Conservation (phyloP, 495 filamentous ascomycete genomes). For the Penicillium taxi region DNA sequence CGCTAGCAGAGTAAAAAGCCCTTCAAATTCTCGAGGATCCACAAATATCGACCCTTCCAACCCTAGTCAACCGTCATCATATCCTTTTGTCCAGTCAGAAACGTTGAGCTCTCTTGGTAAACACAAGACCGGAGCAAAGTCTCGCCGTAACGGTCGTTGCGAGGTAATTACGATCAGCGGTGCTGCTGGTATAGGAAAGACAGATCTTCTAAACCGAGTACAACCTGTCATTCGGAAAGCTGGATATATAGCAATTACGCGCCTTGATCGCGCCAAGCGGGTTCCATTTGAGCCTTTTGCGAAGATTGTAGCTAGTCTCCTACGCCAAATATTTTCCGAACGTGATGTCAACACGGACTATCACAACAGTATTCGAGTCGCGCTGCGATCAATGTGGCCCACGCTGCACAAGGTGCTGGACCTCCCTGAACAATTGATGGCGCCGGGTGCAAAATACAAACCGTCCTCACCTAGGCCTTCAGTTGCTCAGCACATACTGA, state of each 20-base stretch:
- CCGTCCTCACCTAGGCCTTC: conserved; percentile 25
- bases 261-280: conserved; percentile 73
- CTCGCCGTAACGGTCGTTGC: conserved; percentile 58
- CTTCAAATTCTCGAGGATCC: conserved; percentile 32
- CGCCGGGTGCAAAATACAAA: conserved; percentile 33
- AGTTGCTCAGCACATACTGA: conserved; percentile 24
- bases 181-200: conserved; percentile 73
- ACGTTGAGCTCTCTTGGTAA: conserved; percentile 27
- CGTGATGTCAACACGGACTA: conserved; percentile 76
- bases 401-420: conserved; percentile 68
- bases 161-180: conserved; percentile 75
- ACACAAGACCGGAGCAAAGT: conserved; percentile 44
- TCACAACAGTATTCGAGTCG: conserved; percentile 63
- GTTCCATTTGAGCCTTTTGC: conserved; percentile 79
- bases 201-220: conserved; percentile 69
- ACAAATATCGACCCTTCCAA: conserved; percentile 29
- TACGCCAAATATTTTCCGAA: conserved; percentile 88
- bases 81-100: conserved; percentile 26
- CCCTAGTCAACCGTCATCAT: conserved; percentile 23
- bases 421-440: conserved; percentile 67
- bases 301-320: conserved; percentile 68
- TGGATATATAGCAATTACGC: conserved; percentile 77
- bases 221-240: conserved; percentile 61
- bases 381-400: conserved; percentile 70
- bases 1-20: conserved; percentile 27